Conservation (phyloP, 345 rosid species). For the Dipteronia dyeriana region DNA sequence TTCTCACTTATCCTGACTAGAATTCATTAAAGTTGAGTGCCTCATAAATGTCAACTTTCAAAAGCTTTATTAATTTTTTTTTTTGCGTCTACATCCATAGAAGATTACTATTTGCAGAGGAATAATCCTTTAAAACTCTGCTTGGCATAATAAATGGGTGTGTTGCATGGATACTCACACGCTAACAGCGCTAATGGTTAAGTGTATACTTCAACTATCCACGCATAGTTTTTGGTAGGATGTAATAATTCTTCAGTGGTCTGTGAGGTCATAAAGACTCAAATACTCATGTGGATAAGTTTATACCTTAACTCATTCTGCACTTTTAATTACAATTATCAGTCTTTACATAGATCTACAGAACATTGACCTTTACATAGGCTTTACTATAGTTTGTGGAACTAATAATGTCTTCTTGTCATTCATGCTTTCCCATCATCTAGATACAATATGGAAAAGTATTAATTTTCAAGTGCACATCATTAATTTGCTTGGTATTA, state of each 20-base stretch:
- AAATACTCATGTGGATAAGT: neutral
- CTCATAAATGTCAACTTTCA: neutral
- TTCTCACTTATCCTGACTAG: neutral
- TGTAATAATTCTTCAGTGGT: constrained; percentile 6
- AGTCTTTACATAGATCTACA: neutral
- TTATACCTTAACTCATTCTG: neutral
- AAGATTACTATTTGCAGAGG: neutral
- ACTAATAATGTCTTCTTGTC: neutral
- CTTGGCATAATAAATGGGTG: neutral
- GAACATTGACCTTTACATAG: neutral
- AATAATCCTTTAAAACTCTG: neutral
- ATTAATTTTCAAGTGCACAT: neutral
- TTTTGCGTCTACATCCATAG: neutral
- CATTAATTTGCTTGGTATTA: neutral
- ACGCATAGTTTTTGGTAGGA: neutral
- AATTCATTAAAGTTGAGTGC: neutral
- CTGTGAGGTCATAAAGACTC: neutral
- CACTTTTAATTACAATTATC: neutral
- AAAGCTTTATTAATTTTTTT: no score
- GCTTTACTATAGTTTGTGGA: neutral
- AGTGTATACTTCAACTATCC: neutral
- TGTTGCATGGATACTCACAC: neutral
- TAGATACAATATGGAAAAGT: neutral
- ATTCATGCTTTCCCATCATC: neutral
- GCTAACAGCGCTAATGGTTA: neutral